Base-by-base conservation (phyloP, 176 grass and related monocot genomes). In the Hordeum marinum region DNA sequence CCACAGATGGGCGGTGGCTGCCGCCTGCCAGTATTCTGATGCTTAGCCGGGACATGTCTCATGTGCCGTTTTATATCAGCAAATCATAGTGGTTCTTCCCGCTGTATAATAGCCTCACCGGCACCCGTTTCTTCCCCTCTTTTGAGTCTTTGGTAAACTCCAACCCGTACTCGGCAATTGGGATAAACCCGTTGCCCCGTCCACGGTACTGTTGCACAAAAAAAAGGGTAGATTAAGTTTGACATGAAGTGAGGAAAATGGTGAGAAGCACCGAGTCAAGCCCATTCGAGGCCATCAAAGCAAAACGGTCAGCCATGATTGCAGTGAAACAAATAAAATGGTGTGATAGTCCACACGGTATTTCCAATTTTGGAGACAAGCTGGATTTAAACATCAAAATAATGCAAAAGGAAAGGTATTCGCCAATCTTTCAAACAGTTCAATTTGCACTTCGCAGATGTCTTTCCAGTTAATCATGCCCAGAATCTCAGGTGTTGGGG, bases 41-140 rank as follows among this genome's bases (percentile, higher is more conserved):
- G 23, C 46, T 32, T 2, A 14, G 21, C 12, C 21, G 21, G 42
- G 66, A 7, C 35, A n/a, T 2, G 27, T 60, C 36, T 40, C 40
- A 63, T 63, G 48, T 25, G 48, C 31, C 50, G 77, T 84, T 66
- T 89, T 69, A 99, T 59, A 94, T 85, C 46, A 99, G 82, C 82
- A 96, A 85, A 86, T 99, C 96, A 75, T 96, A 99, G 55, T 94
- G 96, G 68, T 96, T 96, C 29, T 68, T 91, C 46, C 94, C 94
- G 13, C 94, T 94, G 83, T 94, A 99, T 55, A 94, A 80, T 12
- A 96, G 84, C 89, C 91, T 92, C 40, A 99, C 94, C 21, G 94
- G 94, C 63, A 68, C 63, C 80, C 87, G 91, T 82, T 82, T 89
- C 83, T 91, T 94, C 79, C 79, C 55, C n/a, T 91, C 81, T 58